These are phyloP conservation scores for Neurospora sp. DNA, from an alignment of 495 filamentous ascomycete genomes.

Conservation along the genomic window DNA sequence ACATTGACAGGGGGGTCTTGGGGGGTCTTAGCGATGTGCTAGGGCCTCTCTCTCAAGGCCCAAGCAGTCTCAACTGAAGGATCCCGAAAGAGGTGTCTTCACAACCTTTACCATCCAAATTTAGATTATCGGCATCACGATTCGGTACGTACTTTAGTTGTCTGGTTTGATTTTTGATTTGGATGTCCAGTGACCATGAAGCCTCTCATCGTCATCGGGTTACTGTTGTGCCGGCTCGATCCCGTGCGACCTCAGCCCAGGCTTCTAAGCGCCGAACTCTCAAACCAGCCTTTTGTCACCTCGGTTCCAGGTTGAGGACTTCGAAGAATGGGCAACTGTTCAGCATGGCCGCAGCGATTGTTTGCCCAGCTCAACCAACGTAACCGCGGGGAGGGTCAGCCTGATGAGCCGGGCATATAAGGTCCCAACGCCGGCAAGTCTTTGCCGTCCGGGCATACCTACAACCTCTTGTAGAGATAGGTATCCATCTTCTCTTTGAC, in stretches of 20 bases:
- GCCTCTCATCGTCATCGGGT: background rate
- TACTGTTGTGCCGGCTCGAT: background rate
- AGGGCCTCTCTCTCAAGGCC: background rate
- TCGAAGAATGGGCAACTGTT: background rate
- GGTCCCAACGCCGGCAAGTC: background rate
- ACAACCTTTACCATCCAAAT: background rate
- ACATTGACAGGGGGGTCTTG: constrained; percentile 4
- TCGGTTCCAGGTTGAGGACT: background rate
- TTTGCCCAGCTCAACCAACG: background rate
- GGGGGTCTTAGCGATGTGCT: background rate
- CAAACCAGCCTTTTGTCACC: background rate
- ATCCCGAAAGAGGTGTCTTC: background rate
- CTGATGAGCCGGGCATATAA: background rate
- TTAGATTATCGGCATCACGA: background rate
- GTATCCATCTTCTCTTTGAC: background rate
- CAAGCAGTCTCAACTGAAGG: background rate
- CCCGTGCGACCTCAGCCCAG: background rate
- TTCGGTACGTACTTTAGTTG: background rate
- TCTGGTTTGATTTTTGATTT: background rate
- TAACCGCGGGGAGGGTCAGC: background rate
- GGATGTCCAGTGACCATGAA: background rate
- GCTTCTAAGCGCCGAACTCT: background rate
- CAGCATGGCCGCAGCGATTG: background rate
- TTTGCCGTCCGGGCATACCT: background rate
- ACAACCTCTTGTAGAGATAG: background rate